phyloP scores from a whole-genome alignment of 768 basidiomycete species.

The Boletus bicolor region DNA sequence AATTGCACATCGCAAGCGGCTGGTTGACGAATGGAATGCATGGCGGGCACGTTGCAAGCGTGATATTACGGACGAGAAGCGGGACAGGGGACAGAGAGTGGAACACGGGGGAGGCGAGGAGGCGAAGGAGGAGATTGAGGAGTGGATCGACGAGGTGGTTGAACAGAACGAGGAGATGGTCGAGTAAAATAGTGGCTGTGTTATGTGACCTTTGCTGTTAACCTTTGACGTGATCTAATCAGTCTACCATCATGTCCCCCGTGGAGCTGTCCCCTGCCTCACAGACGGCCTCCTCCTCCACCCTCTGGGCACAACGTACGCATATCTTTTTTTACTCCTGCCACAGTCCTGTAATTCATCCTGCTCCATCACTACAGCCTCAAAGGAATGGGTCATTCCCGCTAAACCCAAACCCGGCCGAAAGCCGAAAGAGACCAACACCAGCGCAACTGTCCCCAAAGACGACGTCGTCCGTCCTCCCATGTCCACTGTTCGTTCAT shows the following conservation, averaged over 20 bases:
- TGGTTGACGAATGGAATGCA: constrained; percentile 99
- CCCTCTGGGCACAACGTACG: constrained; percentile 75
- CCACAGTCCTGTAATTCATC: neutral
- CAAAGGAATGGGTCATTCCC: constrained; percentile 87
- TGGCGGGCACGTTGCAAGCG: constrained; percentile 78
- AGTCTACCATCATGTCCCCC: constrained; percentile 23
- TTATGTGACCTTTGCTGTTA: neutral
- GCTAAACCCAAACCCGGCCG: constrained; percentile 85
- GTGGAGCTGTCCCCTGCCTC: constrained; percentile 31
- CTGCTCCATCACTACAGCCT: constrained; percentile 45
- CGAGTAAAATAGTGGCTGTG: constrained; percentile 40
- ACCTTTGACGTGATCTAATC: constrained; percentile 20
- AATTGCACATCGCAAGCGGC: constrained; percentile 80
- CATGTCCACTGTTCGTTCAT: neutral
- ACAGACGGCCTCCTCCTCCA: constrained; percentile 41
- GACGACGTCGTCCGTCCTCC: constrained; percentile 48
- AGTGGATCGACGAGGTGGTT: constrained; percentile 90
- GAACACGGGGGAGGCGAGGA: constrained; percentile 43
- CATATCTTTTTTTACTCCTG: neutral
- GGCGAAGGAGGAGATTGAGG: constrained; percentile 86
- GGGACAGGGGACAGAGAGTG: constrained; percentile 35
- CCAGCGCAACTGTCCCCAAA: constrained; percentile 28
- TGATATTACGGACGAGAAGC: constrained; percentile 57
- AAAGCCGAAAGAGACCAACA: constrained; percentile 64
- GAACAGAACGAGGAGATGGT: constrained; percentile 85